phyloP scores from a whole-genome alignment of 1,139 yeast species.

The Blastobotrys apis region DNA sequence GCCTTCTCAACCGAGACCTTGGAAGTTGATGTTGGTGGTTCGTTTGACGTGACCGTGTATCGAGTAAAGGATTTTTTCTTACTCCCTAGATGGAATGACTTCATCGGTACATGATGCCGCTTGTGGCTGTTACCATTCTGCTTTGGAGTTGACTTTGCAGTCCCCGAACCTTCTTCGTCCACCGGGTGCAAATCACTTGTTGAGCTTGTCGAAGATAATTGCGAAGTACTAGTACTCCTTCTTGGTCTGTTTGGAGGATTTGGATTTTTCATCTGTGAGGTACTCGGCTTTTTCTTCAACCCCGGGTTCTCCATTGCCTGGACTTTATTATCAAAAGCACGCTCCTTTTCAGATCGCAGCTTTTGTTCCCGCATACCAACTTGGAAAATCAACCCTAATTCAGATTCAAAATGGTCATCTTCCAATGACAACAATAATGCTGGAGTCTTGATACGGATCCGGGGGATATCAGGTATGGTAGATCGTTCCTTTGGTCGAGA shows the following conservation, averaged over 20 bases:
- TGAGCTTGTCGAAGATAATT: neutral
- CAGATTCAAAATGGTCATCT: slow-evolving; percentile 86
- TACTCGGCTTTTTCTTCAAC: slow-evolving; percentile 10
- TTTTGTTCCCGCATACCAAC: slow-evolving; percentile 71
- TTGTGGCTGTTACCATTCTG: neutral
- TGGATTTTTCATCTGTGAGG: neutral
- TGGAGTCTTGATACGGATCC: slow-evolving; percentile 47
- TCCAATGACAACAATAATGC: slow-evolving; percentile 51
- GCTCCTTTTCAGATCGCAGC: slow-evolving; percentile 54
- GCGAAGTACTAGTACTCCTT: neutral
- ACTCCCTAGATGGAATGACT: neutral
- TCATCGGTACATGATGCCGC: neutral
- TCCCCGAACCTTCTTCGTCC: slow-evolving; percentile 1
- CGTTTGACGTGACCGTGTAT: neutral
- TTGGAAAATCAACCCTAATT: slow-evolving; percentile 69
- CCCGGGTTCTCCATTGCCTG: slow-evolving; percentile 24
- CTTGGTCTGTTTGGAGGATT: neutral
- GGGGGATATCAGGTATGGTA: slow-evolving; percentile 44
- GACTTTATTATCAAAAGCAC: slow-evolving; percentile 48
- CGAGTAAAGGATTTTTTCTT: neutral
- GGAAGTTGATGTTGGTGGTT: slow-evolving; percentile 22
- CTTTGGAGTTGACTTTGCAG: neutral
- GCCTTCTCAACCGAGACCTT: slow-evolving; percentile 35
- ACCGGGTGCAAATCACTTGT: slow-evolving; percentile 6
- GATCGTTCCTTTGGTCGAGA: slow-evolving; percentile 39